phyloP scores from a whole-genome alignment of 352 stramenopile genomes.

The Peronospora farinosa region DNA sequence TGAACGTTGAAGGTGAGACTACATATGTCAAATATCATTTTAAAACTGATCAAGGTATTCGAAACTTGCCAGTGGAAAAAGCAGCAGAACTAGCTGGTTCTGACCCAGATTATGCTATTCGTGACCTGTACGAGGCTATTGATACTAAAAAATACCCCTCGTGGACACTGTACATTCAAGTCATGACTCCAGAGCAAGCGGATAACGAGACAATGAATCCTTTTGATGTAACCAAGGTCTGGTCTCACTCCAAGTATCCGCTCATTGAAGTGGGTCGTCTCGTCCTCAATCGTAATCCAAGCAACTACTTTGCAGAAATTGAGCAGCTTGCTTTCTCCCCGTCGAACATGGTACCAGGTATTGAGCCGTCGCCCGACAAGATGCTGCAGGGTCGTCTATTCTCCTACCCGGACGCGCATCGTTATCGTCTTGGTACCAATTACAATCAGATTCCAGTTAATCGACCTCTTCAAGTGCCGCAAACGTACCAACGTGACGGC shows the following conservation, averaged over 20 bases:
- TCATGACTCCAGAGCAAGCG: constrained; percentile 83
- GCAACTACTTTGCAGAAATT: constrained; percentile 92
- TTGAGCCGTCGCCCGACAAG: constrained; percentile 81
- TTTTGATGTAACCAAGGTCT: constrained; percentile 92
- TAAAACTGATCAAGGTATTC: constrained; percentile 88
- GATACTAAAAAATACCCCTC: constrained; percentile 64
- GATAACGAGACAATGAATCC: constrained; percentile 65
- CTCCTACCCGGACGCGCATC: constrained; percentile 86
- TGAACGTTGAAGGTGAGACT: constrained; percentile 68
- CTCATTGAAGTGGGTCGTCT: constrained; percentile 82
- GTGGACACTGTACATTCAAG: constrained; percentile 89
- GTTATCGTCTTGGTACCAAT: constrained; percentile 84
- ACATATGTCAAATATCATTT: constrained; percentile 92
- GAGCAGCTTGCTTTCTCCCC: constrained; percentile 90
- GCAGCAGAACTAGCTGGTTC: constrained; percentile 54
- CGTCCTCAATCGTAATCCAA: constrained; percentile 88
- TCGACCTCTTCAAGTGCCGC: constrained; percentile 53
- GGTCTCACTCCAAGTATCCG: constrained; percentile 83
- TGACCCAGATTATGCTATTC: constrained; percentile 86
- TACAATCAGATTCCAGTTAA: constrained; percentile 89
- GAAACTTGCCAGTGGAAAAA: constrained; percentile 81
- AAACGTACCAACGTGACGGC: constrained; percentile 84
- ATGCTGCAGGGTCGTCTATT: constrained; percentile 88
- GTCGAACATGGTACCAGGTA: constrained; percentile 88
- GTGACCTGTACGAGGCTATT: constrained; percentile 90